Percentiles rank a stretch among this genome's conserved stretches.
These are phyloP conservation scores for Flammula alnicola DNA, from an alignment of 1,284 basidiomycete genomes.

Conservation along the genomic window DNA sequence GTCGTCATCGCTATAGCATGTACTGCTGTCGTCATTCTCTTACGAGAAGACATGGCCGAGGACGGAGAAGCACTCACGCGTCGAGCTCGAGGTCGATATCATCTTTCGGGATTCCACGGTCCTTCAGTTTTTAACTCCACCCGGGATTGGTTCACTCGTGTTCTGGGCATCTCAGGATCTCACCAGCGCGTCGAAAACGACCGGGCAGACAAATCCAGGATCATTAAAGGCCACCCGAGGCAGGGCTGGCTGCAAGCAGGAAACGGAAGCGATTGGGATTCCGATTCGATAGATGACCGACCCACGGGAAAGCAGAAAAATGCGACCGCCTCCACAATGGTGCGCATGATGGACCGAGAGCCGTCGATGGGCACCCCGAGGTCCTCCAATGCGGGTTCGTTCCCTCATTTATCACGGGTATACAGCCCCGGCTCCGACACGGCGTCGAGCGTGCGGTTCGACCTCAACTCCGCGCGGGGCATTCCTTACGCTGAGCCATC, in stretches of 20 bases:
- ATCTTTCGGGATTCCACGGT: neutral
- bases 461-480: constrained; percentile 26
- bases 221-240: constrained; percentile 27
- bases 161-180: constrained; percentile 10
- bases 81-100: constrained; percentile 19
- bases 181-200: constrained; percentile 10
- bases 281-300: constrained; percentile 27
- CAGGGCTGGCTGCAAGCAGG: constrained; percentile 49
- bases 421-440: constrained; percentile 30
- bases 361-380: constrained; percentile 15
- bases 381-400: constrained; percentile 16
- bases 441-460: constrained; percentile 31
- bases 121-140: too few species aligned
- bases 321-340: constrained; percentile 3
- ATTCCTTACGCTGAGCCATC: constrained; percentile 28
- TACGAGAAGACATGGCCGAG: constrained; percentile 39
- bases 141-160: constrained; percentile 15
- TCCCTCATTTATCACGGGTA: constrained; percentile 15
- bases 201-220: constrained; percentile 15
- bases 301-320: constrained; percentile 8
- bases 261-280: constrained; percentile 43
- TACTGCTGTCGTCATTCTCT: constrained; percentile 46
- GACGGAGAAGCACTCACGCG: constrained; percentile 28
- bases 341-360: constrained; percentile 19
- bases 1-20: constrained; percentile 48